Base-by-base conservation (phyloP, 306 rosid species). In the Astragalus glycyphyllos region DNA sequence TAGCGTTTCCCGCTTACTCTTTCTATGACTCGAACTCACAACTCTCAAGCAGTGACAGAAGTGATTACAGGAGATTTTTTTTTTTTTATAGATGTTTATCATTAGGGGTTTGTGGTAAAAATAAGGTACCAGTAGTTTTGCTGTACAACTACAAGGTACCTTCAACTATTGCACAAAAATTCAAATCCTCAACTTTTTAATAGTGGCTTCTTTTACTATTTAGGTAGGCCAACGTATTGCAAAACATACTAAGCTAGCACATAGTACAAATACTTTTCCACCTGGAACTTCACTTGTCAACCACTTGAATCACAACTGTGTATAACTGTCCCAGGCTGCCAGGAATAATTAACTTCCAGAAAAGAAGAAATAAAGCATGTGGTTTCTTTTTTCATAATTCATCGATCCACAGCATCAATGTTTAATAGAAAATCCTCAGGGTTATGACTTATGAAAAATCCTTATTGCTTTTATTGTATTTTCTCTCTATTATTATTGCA, bases 401-500 rank as follows among this genome's bases (percentile, higher is more conserved):
- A 26, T 26, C 31, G 3, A 26, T 26, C 31, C 31, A 26, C 31
- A 26, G 31, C 31, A 26, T 26, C 31, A 26, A 26, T 1, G 31
- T 26, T 26, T 26, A 26, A 26, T 26, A 26, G 31, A 26, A 23
- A 26, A 26, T 26, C 31, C 1, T 26, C 31, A 26, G 3, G 31
- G 31, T 26, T 26, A 26, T 26, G 31, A 26, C 31, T 26, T 26
- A 26, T 26, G 31, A 26, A 0, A 26, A 4, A 2, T 2, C 31
- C 31, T 26, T 26, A 26, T 26, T 26, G 31, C 31, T 26, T 26
- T 2, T 26, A 26, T 26, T 26, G 31, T 26, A 26, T 26, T 26
- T 26, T 26, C 31, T 4, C 31, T 26, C 31, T 26, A 26, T 26
- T 26, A 26, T 26, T 26, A 76, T 47, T 81, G 80, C 83, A 87